Evolutionary conservation across 2,329 filamentous ascomycete species (phyloP).

Genomic region (Aureobasidium sp.): DNA sequence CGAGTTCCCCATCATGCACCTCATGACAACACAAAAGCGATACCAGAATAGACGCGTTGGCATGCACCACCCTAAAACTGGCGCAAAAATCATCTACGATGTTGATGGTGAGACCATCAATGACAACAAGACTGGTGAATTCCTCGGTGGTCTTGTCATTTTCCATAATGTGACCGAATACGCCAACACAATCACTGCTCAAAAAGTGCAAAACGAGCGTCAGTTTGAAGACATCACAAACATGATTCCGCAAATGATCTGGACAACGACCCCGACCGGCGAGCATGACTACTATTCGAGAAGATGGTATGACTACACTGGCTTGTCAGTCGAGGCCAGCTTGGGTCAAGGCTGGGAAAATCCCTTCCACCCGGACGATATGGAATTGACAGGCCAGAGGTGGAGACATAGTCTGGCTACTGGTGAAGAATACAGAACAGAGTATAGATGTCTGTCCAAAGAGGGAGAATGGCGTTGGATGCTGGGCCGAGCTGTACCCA

Average conservation of each 20-base stretch:
- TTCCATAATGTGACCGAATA: conserved; percentile 67
- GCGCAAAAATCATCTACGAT: conserved; percentile 54
- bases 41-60: conserved; percentile 57
- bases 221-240: conserved; percentile 72
- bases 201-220: conserved; percentile 64
- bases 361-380: conserved; percentile 65
- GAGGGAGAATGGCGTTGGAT: conserved; percentile 74
- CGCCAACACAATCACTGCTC: conserved; percentile 60
- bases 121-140: conserved; percentile 62
- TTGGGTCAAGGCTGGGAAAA: conserved; percentile 56
- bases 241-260: conserved; percentile 53
- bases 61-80: conserved; percentile 50
- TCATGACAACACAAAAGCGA: conserved; percentile 55
- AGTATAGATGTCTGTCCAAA: conserved; percentile 62
- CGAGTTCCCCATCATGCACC: conserved; percentile 60
- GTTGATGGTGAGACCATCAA: conserved; percentile 59
- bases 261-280: conserved; percentile 64
- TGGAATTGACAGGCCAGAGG: conserved; percentile 45
- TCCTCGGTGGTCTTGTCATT: conserved; percentile 64
- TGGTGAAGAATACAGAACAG: conserved; percentile 61
- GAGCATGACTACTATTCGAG: conserved; percentile 66
- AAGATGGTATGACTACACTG: conserved; percentile 75
- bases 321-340: conserved; percentile 55
- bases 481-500: conserved; percentile 62
- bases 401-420: conserved; percentile 60